A percentile compares a stretch with the other conserved stretches of the same genome.
Evolutionary conservation across 495 filamentous ascomycete genomes (phyloP).

Genomic region (Rostrohypoxylon terebratum): DNA sequence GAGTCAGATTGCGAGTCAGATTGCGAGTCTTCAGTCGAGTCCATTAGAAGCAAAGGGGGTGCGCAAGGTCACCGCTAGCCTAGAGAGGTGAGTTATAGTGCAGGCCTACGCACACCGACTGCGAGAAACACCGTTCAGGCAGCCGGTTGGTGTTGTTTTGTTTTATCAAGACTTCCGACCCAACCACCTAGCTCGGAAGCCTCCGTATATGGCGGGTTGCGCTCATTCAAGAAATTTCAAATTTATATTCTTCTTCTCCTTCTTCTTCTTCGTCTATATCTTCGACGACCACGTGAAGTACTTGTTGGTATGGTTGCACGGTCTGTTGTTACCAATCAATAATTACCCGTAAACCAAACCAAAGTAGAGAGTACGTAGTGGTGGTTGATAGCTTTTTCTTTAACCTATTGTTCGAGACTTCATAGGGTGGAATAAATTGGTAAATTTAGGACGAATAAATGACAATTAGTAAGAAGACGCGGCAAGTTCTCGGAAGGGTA

Average conservation of each 20-base stretch:
- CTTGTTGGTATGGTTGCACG: conserved; percentile 29
- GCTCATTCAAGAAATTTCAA: conserved; percentile 26
- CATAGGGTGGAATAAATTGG: conserved; percentile 25
- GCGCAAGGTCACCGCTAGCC: conserved; percentile 32
- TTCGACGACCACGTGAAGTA: conserved; percentile 1
- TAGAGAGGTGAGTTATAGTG: not conserved
- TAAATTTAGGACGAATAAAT: conserved; percentile 31
- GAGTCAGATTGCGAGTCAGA: conserved; percentile 51
- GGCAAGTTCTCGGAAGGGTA: not conserved
- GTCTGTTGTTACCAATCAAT: conserved; percentile 20
- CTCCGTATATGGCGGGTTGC: conserved; percentile 15
- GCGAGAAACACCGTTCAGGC: conserved; percentile 34
- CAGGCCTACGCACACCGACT: conserved; percentile 29
- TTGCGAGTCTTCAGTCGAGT: conserved; percentile 46
- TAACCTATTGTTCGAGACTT: conserved; percentile 1
- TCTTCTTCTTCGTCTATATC: too few relatives aligned
- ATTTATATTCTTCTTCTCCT: conserved; percentile 18
- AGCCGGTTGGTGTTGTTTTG: conserved; percentile 27
- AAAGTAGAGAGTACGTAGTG: too few relatives aligned
- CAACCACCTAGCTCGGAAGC: conserved; percentile 28
- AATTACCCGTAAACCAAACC: conserved; percentile 33
- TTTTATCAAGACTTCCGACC: conserved; percentile 20
- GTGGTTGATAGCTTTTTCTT: not conserved
- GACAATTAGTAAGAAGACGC: conserved; percentile 1
- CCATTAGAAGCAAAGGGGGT: conserved; percentile 44